phyloP scores from a whole-genome alignment of 163 green algal genomes.

The Botryococcus braunii region DNA sequence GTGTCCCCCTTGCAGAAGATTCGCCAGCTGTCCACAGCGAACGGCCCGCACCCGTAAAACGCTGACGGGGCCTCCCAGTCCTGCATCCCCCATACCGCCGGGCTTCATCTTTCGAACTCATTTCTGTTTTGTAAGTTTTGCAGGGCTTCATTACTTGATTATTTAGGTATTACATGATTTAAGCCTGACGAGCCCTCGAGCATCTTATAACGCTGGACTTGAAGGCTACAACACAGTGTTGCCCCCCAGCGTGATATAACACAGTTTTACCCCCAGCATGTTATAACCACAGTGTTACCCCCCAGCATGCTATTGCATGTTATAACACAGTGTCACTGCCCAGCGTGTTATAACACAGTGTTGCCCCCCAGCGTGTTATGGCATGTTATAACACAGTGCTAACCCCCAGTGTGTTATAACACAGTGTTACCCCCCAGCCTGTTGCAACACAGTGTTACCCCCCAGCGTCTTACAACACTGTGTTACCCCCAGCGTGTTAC shows the following conservation, averaged over 20 bases:
- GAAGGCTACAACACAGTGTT: neutral
- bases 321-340: too few species aligned
- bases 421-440: too few species aligned
- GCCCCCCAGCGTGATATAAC: neutral
- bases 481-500: too few species aligned
- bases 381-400: too few species aligned
- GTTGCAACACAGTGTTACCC: too few species aligned
- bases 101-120: neutral
- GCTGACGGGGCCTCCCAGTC: conserved; percentile 35
- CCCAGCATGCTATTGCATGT: too few species aligned
- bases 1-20: conserved; percentile 43
- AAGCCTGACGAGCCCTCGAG: neutral
- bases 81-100: conserved; percentile 9
- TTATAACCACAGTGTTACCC: too few species aligned
- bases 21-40: conserved; percentile 39
- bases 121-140: neutral
- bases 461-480: too few species aligned
- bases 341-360: too few species aligned
- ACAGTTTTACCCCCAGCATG: too few species aligned
- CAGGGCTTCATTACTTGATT: neutral
- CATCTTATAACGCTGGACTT: neutral
- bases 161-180: neutral
- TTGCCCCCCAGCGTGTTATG: too few species aligned
- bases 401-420: too few species aligned
- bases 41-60: conserved; percentile 46